Percentiles rank a stretch among this genome's conserved stretches.
Conservation (phyloP, 2,329 filamentous ascomycete species). For the Paraconiothyrium brasiliense region DNA sequence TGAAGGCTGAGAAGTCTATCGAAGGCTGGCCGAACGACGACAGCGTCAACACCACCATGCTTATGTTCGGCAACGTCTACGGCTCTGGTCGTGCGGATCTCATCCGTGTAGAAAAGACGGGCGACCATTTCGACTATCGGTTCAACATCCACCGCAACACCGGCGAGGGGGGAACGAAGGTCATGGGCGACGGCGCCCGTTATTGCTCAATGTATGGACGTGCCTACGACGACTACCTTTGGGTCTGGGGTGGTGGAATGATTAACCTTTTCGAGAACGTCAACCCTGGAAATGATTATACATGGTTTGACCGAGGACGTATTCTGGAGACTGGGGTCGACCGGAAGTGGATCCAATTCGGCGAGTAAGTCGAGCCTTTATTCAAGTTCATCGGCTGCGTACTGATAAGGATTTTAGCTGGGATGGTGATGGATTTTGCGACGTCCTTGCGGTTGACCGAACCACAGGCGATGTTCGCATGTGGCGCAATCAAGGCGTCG, state of each 20-base stretch:
- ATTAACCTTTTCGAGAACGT: conserved; percentile 22
- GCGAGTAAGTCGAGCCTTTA: conserved; percentile 34
- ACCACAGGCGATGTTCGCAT: background rate
- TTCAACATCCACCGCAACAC: conserved; percentile 18
- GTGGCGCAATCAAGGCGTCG: too few species aligned
- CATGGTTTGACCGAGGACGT: too few species aligned
- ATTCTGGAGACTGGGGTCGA: conserved; percentile 24
- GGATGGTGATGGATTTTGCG: background rate
- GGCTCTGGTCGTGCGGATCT: conserved; percentile 24
- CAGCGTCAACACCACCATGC: too few species aligned
- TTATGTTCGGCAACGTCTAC: conserved; percentile 32
- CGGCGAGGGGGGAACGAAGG: conserved; percentile 24
- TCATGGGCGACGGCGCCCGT: conserved; percentile 34
- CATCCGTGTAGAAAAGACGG: conserved; percentile 19
- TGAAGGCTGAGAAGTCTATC: conserved; percentile 3
- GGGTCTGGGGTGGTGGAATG: conserved; percentile 15
- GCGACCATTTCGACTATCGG: background rate
- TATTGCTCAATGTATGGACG: conserved; percentile 43
- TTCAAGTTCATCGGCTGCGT: too few species aligned
- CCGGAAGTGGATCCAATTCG: conserved; percentile 43
- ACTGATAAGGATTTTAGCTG: too few species aligned
- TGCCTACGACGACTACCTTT: background rate
- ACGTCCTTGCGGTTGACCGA: background rate
- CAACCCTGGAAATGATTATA: conserved; percentile 7
- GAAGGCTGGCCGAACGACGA: too few species aligned